phyloP scores from a whole-genome alignment of 768 basidiomycete species.

The Psilocybe azurescens region DNA sequence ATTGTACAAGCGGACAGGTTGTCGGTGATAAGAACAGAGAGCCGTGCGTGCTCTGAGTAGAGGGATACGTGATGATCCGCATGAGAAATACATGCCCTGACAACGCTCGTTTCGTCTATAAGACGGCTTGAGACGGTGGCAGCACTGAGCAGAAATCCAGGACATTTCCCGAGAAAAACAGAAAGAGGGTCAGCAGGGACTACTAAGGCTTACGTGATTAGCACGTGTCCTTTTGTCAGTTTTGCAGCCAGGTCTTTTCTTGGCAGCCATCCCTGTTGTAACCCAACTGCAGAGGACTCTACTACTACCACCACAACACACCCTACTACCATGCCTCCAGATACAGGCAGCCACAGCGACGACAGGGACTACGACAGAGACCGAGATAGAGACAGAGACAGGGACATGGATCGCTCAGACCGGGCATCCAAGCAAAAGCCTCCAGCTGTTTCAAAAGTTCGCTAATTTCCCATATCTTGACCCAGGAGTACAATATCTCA shows the following conservation, averaged over 20 bases:
- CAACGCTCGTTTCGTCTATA: no score
- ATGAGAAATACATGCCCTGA: no score
- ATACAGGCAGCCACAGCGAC: constrained; percentile 23
- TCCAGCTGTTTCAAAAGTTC: constrained; percentile 32
- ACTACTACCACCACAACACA: constrained; percentile 15
- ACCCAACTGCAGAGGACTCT: not conserved
- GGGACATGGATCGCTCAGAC: constrained; percentile 28
- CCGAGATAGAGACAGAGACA: constrained; percentile 29
- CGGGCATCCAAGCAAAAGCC: constrained; percentile 34
- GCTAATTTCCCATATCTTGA: not conserved
- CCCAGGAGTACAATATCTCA: constrained; percentile 1
- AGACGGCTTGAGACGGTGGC: no score
- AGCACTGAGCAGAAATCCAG: not conserved
- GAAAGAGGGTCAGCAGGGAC: not conserved
- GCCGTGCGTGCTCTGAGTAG: not conserved
- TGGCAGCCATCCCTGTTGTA: constrained; percentile 18
- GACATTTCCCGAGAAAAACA: not conserved
- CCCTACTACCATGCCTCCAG: constrained; percentile 28
- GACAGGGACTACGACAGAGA: constrained; percentile 36
- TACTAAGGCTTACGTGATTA: constrained; percentile 34
- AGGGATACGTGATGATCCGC: not conserved
- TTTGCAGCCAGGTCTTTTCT: constrained; percentile 40
- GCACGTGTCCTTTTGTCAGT: constrained; percentile 41
- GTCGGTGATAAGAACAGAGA: no score
- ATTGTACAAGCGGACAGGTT: no score